phyloP scores from a whole-genome alignment of 331 rosid genomes.

The Stylosanthes scabra region DNA sequence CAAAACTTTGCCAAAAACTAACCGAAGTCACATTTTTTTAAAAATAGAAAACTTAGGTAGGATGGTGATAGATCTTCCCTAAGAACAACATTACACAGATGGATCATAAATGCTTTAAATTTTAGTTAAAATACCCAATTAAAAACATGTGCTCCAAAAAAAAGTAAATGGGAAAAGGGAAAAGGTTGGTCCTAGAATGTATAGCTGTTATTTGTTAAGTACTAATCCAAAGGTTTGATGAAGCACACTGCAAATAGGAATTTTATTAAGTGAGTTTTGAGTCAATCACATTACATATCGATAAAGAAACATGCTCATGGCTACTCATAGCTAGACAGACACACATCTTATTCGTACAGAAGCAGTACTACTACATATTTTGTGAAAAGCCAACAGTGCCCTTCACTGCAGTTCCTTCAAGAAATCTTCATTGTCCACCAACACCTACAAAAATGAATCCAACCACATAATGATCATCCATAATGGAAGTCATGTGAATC shows the following conservation, averaged over 20 bases:
- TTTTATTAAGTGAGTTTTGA: slow-evolving; percentile 3
- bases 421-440: slow-evolving; percentile 90
- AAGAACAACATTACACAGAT: no score
- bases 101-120: no score
- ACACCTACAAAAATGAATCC: slow-evolving; percentile 59
- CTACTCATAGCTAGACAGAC: slow-evolving; percentile 11
- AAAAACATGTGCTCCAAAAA: no score
- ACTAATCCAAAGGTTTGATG: no score
- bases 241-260: background rate
- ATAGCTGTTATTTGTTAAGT: no score
- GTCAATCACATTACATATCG: slow-evolving; percentile 11
- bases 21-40: no score
- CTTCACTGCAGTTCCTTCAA: slow-evolving; percentile 73
- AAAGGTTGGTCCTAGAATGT: no score
- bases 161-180: no score
- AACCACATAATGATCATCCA: background rate
- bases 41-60: no score
- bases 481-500: slow-evolving; percentile 15
- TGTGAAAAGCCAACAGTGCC: background rate
- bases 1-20: no score
- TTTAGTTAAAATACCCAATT: no score
- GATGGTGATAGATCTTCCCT: no score
- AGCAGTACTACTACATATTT: slow-evolving; percentile 22
- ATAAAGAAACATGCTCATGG: slow-evolving; percentile 4
- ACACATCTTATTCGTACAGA: slow-evolving; percentile 32